phyloP scores from a whole-genome alignment of 2,329 filamentous ascomycete genomes.

The Fusarium fracticaudum region DNA sequence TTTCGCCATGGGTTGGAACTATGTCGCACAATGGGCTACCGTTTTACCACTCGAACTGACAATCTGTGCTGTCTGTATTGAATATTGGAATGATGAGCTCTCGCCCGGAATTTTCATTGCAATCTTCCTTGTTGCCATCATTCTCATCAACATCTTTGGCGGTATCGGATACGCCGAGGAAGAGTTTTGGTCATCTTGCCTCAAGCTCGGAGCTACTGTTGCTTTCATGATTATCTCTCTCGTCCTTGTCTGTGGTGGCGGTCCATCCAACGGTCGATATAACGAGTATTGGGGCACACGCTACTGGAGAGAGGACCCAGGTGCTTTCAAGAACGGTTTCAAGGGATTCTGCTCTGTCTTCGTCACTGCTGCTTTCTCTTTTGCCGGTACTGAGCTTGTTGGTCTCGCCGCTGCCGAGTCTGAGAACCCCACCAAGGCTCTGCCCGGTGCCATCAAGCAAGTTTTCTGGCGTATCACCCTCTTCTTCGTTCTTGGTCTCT shows the following conservation, averaged over 20 bases:
- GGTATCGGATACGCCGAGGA: slow-evolving; percentile 64
- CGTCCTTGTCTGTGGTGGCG: slow-evolving; percentile 66
- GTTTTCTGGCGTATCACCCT: slow-evolving; percentile 64
- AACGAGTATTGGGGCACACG: slow-evolving; percentile 55
- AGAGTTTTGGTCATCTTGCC: slow-evolving; percentile 64
- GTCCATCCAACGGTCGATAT: slow-evolving; percentile 57
- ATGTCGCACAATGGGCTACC: slow-evolving; percentile 60
- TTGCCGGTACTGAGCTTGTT: slow-evolving; percentile 74
- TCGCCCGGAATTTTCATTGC: slow-evolving; percentile 64
- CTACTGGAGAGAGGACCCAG: slow-evolving; percentile 46
- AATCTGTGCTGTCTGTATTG: slow-evolving; percentile 61
- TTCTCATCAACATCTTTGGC: slow-evolving; percentile 65
- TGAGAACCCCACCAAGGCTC: slow-evolving; percentile 71
- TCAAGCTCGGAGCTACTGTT: slow-evolving; percentile 66
- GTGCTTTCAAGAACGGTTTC: slow-evolving; percentile 74
- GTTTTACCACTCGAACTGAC: slow-evolving; percentile 62
- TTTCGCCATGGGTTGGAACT: slow-evolving; percentile 61
- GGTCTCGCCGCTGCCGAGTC: slow-evolving; percentile 77
- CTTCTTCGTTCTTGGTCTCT: slow-evolving; percentile 60
- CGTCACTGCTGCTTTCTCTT: slow-evolving; percentile 76
- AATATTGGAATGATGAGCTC: slow-evolving; percentile 60
- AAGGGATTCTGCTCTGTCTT: slow-evolving; percentile 76
- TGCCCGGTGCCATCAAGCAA: slow-evolving; percentile 84
- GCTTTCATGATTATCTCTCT: slow-evolving; percentile 71
- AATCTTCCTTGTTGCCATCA: slow-evolving; percentile 61